Base-by-base conservation (phyloP, 441 rosid genomes). In the Gossypium gossypioides region DNA sequence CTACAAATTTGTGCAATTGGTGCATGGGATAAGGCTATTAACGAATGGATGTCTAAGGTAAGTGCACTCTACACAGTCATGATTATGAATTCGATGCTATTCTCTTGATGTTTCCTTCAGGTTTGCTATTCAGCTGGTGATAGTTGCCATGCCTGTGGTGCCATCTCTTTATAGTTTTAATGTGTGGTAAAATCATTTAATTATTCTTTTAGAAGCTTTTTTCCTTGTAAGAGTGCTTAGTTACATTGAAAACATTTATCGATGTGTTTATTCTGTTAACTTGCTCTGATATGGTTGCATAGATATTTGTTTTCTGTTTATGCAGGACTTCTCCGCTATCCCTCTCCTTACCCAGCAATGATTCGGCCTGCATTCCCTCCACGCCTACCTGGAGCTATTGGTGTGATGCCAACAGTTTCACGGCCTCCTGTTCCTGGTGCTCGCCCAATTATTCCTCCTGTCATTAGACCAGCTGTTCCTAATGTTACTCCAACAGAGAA, bases 81-180 rank as follows among this genome's bases (percentile, higher is more conserved):
- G 82, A 83, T 86, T 90, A 81, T 84, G 86, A 85, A 76, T 60
- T 85, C 81, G 77, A 85, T 79, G 84, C 83, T 79, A 74, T 87
- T 85, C 79, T 83, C 82, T 89, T 80, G 72, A 86, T 87, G 85
- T 89, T 79, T 83, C 86, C 93, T 82, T 84, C 97, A 91, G 97
- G 97, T 84, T 87, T 80, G 87, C 86, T 91, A 78, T 87, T 89
- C 93, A 84, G 91, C 96, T 85, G 90, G 93, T 92, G 96, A 82
- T 92, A 83, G 83, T 91, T 92, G 88, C 83, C 85, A 86, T 90
- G 86, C 92, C 81, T 86, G 72, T 91, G 96, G 89, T 89, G 86
- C 86, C 90, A 84, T 92, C 91, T 85, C 89, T 94, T 72, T 88
- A 84, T 91, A 89, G 86, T 95, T 88, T 88, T 91, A 74, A 81